A percentile compares a stretch with the other conserved stretches of the same genome.
Conservation (phyloP, 2,329 filamentous ascomycete species). For the Fusarium subglutinans region DNA sequence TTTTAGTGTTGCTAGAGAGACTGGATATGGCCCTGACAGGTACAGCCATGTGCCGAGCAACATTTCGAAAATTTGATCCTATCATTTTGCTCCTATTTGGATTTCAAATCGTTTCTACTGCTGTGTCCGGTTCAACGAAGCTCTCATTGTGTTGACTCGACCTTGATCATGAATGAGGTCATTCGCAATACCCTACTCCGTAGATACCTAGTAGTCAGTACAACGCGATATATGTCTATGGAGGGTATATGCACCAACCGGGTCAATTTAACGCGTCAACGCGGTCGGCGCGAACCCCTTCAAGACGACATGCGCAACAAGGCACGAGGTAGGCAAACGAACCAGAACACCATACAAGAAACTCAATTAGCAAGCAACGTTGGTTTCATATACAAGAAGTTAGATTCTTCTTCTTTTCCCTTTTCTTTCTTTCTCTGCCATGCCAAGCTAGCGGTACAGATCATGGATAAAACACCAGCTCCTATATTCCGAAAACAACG, state of each 20-base stretch:
- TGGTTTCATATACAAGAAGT: background rate
- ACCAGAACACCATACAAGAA: constrained; percentile 11
- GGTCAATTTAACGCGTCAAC: constrained; percentile 54
- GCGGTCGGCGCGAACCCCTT: constrained; percentile 39
- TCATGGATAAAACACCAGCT: constrained; percentile 53
- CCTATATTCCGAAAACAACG: constrained; percentile 51
- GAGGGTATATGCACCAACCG: constrained; percentile 41
- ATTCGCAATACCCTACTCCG: constrained; percentile 23
- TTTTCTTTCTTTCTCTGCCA: constrained; percentile 9
- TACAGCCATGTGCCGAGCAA: constrained; percentile 24
- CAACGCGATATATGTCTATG: constrained; percentile 33
- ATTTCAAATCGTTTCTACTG: background rate
- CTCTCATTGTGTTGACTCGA: background rate
- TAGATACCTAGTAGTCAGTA: background rate
- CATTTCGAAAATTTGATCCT: constrained; percentile 37
- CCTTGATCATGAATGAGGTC: constrained; percentile 44
- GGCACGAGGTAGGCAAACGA: background rate
- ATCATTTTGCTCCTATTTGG: constrained; percentile 39
- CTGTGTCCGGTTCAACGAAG: background rate
- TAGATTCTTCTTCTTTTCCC: background rate
- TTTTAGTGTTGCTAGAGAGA: constrained; percentile 61
- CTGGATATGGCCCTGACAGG: constrained; percentile 54
- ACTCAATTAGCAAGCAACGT: constrained; percentile 10
- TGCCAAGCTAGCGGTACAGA: constrained; percentile 24
- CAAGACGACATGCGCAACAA: background rate